Evolutionary conservation across 305 asterid genomes (phyloP).

Genomic region (Monarda citriodora): DNA sequence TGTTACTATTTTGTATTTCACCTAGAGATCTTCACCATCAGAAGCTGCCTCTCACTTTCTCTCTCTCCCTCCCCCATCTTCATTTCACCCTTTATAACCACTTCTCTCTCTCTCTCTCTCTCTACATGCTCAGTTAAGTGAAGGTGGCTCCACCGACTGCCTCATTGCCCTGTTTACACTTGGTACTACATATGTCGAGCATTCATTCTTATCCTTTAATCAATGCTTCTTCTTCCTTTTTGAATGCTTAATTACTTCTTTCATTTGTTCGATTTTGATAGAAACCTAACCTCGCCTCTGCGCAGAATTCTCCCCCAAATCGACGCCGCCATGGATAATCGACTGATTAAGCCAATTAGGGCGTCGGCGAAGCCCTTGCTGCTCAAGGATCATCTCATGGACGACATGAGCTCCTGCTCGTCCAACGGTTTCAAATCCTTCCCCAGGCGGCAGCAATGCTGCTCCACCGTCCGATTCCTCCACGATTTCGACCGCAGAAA

Average conservation of each 20-base stretch:
- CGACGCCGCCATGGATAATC: conserved; percentile 43
- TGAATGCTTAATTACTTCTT: not conserved
- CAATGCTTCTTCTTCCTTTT: conserved; percentile 18
- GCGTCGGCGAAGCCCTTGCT: conserved; percentile 36
- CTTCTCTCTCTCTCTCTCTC: conserved; percentile 8
- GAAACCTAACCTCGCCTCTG: too few species aligned
- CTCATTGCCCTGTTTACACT: conserved; percentile 9
- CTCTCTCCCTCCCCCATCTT: not conserved
- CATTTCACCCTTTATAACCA: conserved; percentile 15
- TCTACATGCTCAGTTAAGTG: too few species aligned
- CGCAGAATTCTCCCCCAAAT: not conserved
- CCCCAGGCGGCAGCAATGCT: conserved; percentile 78
- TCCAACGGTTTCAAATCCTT: conserved; percentile 88
- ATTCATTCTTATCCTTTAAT: conserved; percentile 22
- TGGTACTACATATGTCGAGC: conserved; percentile 19
- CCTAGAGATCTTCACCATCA: conserved; percentile 32
- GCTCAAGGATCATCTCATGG: conserved; percentile 79
- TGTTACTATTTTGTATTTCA: not conserved
- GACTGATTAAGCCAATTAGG: conserved; percentile 27
- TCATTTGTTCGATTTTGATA: conserved; percentile 16
- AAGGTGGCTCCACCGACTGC: conserved; percentile 26
- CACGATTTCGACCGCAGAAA: conserved; percentile 52
- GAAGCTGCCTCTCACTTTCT: conserved; percentile 69
- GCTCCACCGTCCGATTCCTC: conserved; percentile 62
- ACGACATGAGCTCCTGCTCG: conserved; percentile 91